phyloP scores from a whole-genome alignment of 2,329 filamentous ascomycete species.

The Zalaria sp. region DNA sequence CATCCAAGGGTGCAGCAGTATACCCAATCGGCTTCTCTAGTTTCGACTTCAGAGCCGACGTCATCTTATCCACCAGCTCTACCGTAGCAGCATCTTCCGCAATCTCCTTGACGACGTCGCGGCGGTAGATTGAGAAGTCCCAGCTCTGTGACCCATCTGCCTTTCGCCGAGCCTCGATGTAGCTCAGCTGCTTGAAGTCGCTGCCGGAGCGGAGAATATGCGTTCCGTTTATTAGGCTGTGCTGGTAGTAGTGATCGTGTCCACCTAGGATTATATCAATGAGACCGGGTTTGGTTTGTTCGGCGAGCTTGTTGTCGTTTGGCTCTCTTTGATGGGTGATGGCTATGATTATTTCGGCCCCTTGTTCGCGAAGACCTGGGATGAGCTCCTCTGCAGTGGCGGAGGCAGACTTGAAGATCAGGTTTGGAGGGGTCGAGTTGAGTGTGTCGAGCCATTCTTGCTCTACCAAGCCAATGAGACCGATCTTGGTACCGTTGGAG shows the following conservation, averaged over 20 bases:
- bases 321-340: constrained; percentile 78
- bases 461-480: constrained; percentile 74
- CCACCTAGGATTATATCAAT: constrained; percentile 80
- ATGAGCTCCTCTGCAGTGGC: constrained; percentile 63
- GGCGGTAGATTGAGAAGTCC: constrained; percentile 64
- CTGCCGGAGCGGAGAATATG: constrained; percentile 79
- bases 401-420: constrained; percentile 69
- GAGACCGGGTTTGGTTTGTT: constrained; percentile 52
- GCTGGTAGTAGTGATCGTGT: constrained; percentile 80
- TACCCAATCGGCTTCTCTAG: constrained; percentile 74
- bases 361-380: constrained; percentile 56
- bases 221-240: constrained; percentile 61
- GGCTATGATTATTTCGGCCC: constrained; percentile 70
- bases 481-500: constrained; percentile 74
- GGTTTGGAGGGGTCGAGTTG: constrained; percentile 66
- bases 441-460: constrained; percentile 82
- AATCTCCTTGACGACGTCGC: constrained; percentile 59
- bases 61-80: constrained; percentile 52
- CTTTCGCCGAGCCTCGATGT: constrained; percentile 61
- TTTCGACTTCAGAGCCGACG: constrained; percentile 58
- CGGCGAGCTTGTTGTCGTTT: constrained; percentile 75
- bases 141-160: constrained; percentile 39
- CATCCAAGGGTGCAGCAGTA: constrained; percentile 69
- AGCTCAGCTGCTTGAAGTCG: constrained; percentile 87
- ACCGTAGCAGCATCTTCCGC: constrained; percentile 47